A percentile compares a stretch with the other conserved stretches of the same genome.
These are phyloP conservation scores for Alternaria viburni DNA, from an alignment of 2,329 filamentous ascomycete species.

Conservation along the genomic window DNA sequence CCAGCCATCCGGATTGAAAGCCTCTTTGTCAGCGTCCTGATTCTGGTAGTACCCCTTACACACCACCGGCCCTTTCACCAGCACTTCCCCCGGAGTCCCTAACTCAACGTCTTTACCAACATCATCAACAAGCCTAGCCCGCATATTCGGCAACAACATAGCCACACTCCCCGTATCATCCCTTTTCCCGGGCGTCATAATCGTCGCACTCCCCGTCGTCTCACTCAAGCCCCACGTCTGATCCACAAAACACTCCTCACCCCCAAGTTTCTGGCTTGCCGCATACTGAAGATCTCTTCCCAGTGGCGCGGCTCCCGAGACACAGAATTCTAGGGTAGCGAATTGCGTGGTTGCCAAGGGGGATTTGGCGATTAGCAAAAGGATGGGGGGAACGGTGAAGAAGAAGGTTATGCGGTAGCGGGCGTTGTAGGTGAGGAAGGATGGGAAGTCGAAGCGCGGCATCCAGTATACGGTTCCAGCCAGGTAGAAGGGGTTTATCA, in stretches of 20 bases:
- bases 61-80: slow-evolving; percentile 45
- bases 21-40: slow-evolving; percentile 33
- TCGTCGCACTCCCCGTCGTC: slow-evolving; percentile 58
- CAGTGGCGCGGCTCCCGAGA: slow-evolving; percentile 64
- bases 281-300: slow-evolving; percentile 60
- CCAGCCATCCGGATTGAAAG: slow-evolving; percentile 43
- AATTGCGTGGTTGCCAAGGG: slow-evolving; percentile 62
- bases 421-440: slow-evolving; percentile 61
- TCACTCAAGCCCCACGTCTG: slow-evolving; percentile 68
- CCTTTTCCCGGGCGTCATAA: slow-evolving; percentile 49
- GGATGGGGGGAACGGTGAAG: slow-evolving; percentile 68
- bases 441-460: slow-evolving; percentile 63
- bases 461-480: slow-evolving; percentile 65
- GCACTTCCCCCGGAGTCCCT: slow-evolving; percentile 41
- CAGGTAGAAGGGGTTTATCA: slow-evolving; percentile 53
- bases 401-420: slow-evolving; percentile 61
- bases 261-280: slow-evolving; percentile 59
- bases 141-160: slow-evolving; percentile 50
- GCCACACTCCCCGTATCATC: slow-evolving; percentile 58
- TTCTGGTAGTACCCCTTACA: slow-evolving; percentile 50
- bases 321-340: slow-evolving; percentile 55
- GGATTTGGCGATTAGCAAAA: slow-evolving; percentile 64
- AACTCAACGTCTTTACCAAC: slow-evolving; percentile 38
- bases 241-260: slow-evolving; percentile 51
- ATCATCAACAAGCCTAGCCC: slow-evolving; percentile 45